Evolutionary conservation across 2,329 filamentous ascomycete species (phyloP).

Genomic region (Pseudocercospora pini-densiflorae): DNA sequence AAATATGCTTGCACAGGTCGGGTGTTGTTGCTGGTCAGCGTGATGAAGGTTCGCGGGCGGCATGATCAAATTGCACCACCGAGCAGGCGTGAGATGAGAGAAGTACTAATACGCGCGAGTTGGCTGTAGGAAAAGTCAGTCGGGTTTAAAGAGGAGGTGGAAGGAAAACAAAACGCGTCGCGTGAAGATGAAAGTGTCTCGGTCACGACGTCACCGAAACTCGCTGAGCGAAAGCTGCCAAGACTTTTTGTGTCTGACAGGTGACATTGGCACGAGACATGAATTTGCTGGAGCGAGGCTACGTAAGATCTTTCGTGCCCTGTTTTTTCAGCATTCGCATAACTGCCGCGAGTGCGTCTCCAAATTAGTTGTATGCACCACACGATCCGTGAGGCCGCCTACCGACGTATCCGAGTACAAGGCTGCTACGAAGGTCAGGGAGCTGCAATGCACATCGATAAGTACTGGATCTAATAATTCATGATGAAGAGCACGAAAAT

Average conservation of each 20-base stretch:
- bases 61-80: neutral
- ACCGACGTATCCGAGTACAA: neutral
- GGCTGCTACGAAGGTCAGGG: neutral
- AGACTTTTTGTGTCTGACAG: neutral
- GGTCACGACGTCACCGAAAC: neutral
- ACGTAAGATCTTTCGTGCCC: no score
- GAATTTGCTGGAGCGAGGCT: no score
- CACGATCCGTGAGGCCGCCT: neutral
- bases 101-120: no score
- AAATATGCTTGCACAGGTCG: neutral
- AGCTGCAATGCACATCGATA: neutral
- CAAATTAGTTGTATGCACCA: neutral
- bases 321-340: no score
- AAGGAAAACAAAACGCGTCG: neutral
- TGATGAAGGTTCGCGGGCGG: no score
- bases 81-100: neutral
- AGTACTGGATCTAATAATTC: neutral
- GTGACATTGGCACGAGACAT: no score
- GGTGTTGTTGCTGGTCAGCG: neutral
- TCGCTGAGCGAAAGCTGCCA: neutral
- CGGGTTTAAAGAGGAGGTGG: neutral
- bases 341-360: neutral
- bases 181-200: neutral
- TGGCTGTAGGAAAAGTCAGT: neutral
- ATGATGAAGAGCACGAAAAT: neutral